Evolutionary conservation across 306 rosid species (phyloP).

Genomic region (Medicago lupulina): DNA sequence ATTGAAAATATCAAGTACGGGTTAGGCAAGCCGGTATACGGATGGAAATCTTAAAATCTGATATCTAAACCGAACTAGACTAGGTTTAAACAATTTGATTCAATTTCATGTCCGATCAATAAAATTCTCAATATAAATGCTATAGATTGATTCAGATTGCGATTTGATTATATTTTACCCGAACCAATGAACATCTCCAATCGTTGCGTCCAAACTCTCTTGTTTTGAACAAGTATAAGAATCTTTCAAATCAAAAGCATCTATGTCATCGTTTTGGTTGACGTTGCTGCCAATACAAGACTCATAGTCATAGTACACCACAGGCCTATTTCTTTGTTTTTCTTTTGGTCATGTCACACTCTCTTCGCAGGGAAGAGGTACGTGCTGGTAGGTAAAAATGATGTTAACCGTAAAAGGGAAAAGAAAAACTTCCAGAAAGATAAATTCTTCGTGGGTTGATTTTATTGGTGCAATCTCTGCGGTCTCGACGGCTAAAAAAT

Average conservation of each 20-base stretch:
- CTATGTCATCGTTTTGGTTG: constrained; percentile 23
- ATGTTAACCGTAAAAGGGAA: not conserved
- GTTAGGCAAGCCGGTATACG: no score
- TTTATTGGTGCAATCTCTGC: constrained; percentile 38
- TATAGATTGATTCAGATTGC: no score
- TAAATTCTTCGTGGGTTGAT: constrained; percentile 1
- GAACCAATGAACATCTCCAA: no score
- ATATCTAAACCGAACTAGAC: no score
- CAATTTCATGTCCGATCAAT: no score
- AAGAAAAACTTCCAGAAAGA: not conserved
- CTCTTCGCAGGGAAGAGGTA: constrained; percentile 20
- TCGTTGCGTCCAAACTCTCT: constrained; percentile 20
- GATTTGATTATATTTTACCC: no score
- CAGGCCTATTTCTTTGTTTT: constrained; percentile 36
- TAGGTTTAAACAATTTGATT: no score
- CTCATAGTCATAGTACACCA: not conserved
- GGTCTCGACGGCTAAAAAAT: constrained; percentile 37
- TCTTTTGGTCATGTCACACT: constrained; percentile 27
- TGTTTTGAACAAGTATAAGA: constrained; percentile 42
- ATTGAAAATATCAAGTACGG: no score
- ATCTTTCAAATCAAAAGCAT: constrained; percentile 55
- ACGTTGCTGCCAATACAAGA: not conserved
- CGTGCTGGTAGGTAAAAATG: not conserved
- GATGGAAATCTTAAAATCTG: no score
- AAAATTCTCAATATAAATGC: no score